Conservation (phyloP, 2,329 filamentous ascomycete genomes). For the Fusarium fujikuroi region DNA sequence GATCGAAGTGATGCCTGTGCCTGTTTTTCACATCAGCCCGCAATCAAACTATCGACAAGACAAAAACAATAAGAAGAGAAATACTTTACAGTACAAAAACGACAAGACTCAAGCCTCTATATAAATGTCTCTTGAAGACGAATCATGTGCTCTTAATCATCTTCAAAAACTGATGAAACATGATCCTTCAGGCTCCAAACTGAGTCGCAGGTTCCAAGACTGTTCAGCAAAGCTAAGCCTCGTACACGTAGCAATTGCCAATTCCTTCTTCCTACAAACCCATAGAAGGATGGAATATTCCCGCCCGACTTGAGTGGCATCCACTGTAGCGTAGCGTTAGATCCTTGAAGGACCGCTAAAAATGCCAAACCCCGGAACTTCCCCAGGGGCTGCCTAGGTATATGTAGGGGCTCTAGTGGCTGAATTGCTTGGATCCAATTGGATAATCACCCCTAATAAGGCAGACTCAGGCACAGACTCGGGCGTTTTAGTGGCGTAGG, state of each 20-base stretch:
- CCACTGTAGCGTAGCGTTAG: neutral
- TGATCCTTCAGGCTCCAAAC: neutral
- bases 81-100: neutral
- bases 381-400: neutral
- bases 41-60: too few relatives aligned
- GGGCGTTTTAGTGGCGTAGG: neutral
- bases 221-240: neutral
- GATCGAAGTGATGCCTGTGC: neutral
- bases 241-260: neutral
- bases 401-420: neutral
- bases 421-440: neutral
- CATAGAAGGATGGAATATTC: neutral
- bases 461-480: neutral
- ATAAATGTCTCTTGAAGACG: neutral
- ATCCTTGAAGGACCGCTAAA: neutral
- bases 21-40: neutral
- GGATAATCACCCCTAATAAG: neutral
- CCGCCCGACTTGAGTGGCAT: neutral
- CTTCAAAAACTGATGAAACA: neutral
- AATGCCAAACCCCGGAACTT: neutral
- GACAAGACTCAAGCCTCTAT: neutral
- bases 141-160: neutral
- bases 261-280: neutral
- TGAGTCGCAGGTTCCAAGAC: neutral
- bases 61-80: neutral